Base-by-base conservation (phyloP, 768 basidiomycete species). In the Mycena metata region DNA sequence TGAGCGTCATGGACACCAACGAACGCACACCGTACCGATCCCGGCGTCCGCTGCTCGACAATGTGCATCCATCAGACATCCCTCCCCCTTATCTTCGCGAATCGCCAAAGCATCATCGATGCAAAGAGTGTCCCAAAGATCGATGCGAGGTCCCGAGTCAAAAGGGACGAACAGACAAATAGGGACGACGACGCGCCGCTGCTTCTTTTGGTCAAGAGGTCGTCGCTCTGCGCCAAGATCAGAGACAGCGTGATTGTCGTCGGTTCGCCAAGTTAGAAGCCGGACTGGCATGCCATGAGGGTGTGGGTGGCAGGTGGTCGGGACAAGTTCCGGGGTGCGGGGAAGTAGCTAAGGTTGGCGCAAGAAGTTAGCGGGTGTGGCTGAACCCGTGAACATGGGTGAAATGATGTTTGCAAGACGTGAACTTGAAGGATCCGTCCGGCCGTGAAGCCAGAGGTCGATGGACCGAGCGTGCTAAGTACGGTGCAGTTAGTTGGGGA, bases 81-180 rank as follows among this genome's bases (percentile, higher is more conserved):
- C 39, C 39, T 39, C 15, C 6, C n/a, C 6, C 39, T 15, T 39
- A 39, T 39, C 39, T 39, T 39, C 39, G 39, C 39, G 30, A 39
- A 39, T 39, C 39, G 39, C 39, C 39, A 39, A 39, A 30, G 30
- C 30, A 39, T 39, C 39, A 39, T 39, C 39, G 39, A 39, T 39
- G 4, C 39, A 39, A 39, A 39, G 39, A 39, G 39, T 39, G 39
- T 39, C 15, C 36, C 36, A 6, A 15, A 39, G 39, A 11, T 15
- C 5, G 33, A 57, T 57, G 43, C 30, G 43, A 30, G 36, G 60
- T 56, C 67, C 67, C 67, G 67, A 68, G 67, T 68, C 60, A 68
- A 68, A 36, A 42, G 57, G 62, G 52, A 60, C 49, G 49, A 52
- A 65, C 50, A 57, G 64, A 61, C 47, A 61, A 49, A 66, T 66